Evolutionary conservation across 345 rosid genomes (phyloP), one percentile per base, ranked within the genome.

Genomic region (Citrus trifoliata): DNA sequence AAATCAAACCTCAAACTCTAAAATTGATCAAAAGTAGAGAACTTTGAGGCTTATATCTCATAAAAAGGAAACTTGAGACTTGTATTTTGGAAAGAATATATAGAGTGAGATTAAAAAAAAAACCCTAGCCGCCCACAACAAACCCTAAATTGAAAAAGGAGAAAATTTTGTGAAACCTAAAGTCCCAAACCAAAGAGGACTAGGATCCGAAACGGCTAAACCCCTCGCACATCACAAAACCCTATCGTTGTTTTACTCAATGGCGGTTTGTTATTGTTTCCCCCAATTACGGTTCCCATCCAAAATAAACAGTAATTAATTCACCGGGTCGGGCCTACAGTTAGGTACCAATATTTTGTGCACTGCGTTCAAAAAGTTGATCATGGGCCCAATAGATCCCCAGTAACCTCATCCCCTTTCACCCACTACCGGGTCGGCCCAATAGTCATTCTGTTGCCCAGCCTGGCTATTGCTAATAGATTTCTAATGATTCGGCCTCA

Each of bases 111-210:
- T 78, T 73, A 27, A 79, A 78, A 79, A 35, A 38, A 38, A 84
- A 86, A 84, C 87, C 88, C 88, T 85, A 86, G 91, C 91, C 91
- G 87, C 89, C 89, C 37, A 53, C 59, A 21, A 55, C 51, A 64
- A 48, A 24, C 62, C 71, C 71, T 75, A 64, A 73, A 13, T 48
- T 13, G 32, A 13, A 37, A 65, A 75, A 6, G 62, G 66, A 7
- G 4, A 56, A 63, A 40, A 27, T 74, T 40, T 74, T 16, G 24
- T 61, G 12, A 40, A 42, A 25, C 53, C 35, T 38, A 42, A 61
- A 62, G 56, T 30, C 77, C 59, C 16, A 40, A 22, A 12, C 67
- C 30, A 33, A 77, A 55, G 32, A 5, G 33, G 19, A 56, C 56
- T 22, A 10, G 35, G 19, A 40, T 35, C 13, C 38, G 10, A 27